These are phyloP conservation scores for Athelia psychrophila DNA, from an alignment of 1,284 basidiomycete species.

Conservation along the genomic window DNA sequence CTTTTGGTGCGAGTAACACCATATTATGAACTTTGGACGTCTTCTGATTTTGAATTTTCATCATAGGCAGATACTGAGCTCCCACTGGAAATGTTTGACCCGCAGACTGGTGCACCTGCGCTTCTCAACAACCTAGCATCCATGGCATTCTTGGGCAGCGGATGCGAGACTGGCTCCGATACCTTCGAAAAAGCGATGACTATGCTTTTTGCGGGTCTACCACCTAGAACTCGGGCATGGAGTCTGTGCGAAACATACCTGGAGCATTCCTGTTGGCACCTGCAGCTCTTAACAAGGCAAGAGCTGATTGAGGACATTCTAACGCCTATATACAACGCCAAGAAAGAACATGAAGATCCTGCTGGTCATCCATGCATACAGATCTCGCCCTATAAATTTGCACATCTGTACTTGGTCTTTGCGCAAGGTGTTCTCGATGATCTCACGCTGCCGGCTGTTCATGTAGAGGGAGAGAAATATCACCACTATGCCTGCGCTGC, in stretches of 20 bases:
- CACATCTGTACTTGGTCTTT: slow-evolving; percentile 48
- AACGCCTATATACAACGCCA: slow-evolving; percentile 28
- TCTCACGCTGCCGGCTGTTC: slow-evolving; percentile 42
- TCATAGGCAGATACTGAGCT: too few species aligned
- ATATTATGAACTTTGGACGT: too few species aligned
- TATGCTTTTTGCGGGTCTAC: too few species aligned
- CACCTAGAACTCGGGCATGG: slow-evolving; percentile 23
- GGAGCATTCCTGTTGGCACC: slow-evolving; percentile 45
- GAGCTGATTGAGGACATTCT: slow-evolving; percentile 36
- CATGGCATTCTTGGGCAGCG: too few species aligned
- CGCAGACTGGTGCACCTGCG: too few species aligned
- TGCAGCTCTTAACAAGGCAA: slow-evolving; percentile 40
- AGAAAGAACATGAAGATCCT: background rate
- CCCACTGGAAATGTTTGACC: too few species aligned
- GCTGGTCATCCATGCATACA: too few species aligned
- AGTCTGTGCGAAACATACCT: slow-evolving; percentile 39
- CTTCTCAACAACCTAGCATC: too few species aligned
- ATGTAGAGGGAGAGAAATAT: slow-evolving; percentile 48
- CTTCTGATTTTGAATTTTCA: too few species aligned
- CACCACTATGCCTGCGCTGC: slow-evolving; percentile 50
- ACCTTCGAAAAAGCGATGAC: too few species aligned
- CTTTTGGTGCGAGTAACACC: too few species aligned
- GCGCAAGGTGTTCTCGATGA: slow-evolving; percentile 53
- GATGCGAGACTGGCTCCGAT: too few species aligned
- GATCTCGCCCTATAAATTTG: slow-evolving; percentile 42